These are phyloP conservation scores for Hygrophorus russula DNA, from an alignment of 768 basidiomycete genomes.

Conservation along the genomic window DNA sequence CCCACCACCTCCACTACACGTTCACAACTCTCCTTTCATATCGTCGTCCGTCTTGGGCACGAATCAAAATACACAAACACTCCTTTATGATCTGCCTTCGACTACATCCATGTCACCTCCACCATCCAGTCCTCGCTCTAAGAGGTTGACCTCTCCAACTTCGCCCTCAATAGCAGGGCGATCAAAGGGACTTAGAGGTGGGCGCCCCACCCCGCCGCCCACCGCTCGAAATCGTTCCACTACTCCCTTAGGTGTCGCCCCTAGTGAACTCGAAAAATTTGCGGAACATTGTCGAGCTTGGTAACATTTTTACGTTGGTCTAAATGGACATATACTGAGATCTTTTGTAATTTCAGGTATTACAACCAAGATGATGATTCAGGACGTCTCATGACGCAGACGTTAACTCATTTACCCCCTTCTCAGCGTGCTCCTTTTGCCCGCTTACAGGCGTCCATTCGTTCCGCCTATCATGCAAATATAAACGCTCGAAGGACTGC, in stretches of 20 bases:
- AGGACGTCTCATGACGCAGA: conserved; percentile 73
- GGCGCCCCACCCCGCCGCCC: conserved; percentile 48
- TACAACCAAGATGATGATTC: conserved; percentile 73
- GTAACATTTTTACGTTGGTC: conserved; percentile 25
- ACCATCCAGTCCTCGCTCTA: conserved; percentile 41
- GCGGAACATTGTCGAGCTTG: conserved; percentile 70
- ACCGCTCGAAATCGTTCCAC: conserved; percentile 50
- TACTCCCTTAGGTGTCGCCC: conserved; percentile 55
- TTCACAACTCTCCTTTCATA: conserved; percentile 34
- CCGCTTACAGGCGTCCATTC: conserved; percentile 76
- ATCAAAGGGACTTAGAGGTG: conserved; percentile 36
- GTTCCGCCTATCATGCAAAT: conserved; percentile 75
- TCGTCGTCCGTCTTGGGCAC: conserved; percentile 31
- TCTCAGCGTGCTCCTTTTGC: conserved; percentile 83
- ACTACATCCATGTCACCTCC: conserved; percentile 47
- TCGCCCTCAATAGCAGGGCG: conserved; percentile 46
- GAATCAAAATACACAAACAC: conserved; percentile 42
- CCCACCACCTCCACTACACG: conserved; percentile 49
- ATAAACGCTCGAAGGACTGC: conserved; percentile 67
- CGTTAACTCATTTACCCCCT: conserved; percentile 65
- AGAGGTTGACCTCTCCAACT: conserved; percentile 38
- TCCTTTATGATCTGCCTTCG: conserved; percentile 70
- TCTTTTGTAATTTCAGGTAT: conserved; percentile 41
- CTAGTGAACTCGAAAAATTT: conserved; percentile 68
- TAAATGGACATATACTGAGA: too few species aligned